Percentiles rank a stretch among this genome's conserved stretches.
phyloP scores from a whole-genome alignment of 352 stramenopile species.

The Phytopythium kandeliae region DNA sequence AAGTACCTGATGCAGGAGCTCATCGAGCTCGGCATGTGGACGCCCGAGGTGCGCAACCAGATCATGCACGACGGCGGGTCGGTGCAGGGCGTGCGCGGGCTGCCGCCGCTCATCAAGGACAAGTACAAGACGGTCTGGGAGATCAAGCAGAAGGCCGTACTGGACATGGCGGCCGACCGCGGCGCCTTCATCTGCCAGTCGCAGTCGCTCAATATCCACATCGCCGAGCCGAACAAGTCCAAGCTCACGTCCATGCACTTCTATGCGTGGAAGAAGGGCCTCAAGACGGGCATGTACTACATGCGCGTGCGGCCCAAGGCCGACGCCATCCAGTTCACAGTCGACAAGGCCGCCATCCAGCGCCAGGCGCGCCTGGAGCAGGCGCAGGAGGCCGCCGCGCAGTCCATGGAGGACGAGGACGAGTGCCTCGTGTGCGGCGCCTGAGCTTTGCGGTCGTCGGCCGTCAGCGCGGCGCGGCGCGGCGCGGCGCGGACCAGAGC shows the following conservation, averaged over 20 bases:
- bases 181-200: slow-evolving; percentile 98
- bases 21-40: slow-evolving; percentile 96
- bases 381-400: slow-evolving; percentile 6
- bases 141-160: slow-evolving; percentile 97
- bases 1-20: slow-evolving; percentile 98
- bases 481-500: no score
- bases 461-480: no score
- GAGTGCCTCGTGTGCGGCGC: slow-evolving; percentile 77
- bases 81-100: slow-evolving; percentile 89
- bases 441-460: no score
- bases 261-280: slow-evolving; percentile 99
- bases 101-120: slow-evolving; percentile 84
- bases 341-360: slow-evolving; percentile 93
- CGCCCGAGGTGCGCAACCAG: slow-evolving; percentile 95
- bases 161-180: slow-evolving; percentile 98
- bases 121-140: slow-evolving; percentile 99
- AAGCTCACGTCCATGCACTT: slow-evolving; percentile 99
- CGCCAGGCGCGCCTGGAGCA: slow-evolving; percentile 17
- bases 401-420: slow-evolving; percentile 60
- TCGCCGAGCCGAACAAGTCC: slow-evolving; percentile 95
- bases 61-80: slow-evolving; percentile 97
- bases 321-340: slow-evolving; percentile 99
- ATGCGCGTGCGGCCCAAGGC: slow-evolving; percentile 97
- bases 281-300: slow-evolving; percentile 99
- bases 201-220: slow-evolving; percentile 98